These are phyloP conservation scores for Malus hybrid DNA, from an alignment of 331 rosid genomes.

Conservation along the genomic window DNA sequence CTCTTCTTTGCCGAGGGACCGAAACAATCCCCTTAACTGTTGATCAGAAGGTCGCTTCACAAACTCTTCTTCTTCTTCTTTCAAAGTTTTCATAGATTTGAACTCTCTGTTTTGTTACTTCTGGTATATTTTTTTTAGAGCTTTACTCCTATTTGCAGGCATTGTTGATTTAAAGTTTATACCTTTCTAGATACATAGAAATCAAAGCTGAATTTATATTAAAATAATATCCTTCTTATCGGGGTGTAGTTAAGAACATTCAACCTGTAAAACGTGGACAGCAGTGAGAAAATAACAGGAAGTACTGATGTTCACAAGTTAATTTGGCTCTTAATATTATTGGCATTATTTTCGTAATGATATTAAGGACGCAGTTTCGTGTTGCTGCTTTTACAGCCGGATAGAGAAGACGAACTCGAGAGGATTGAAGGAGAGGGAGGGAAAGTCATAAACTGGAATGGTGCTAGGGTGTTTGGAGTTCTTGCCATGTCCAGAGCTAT, in stretches of 20 bases:
- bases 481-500: slow-evolving; percentile 99
- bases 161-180: neutral
- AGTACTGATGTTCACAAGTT: neutral
- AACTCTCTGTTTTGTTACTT: neutral
- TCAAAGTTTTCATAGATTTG: neutral
- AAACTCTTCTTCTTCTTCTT: neutral
- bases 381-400: slow-evolving; percentile 68
- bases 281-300: neutral
- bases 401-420: slow-evolving; percentile 75
- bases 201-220: too few relatives aligned
- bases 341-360: neutral
- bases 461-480: slow-evolving; percentile 89
- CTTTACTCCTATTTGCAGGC: neutral
- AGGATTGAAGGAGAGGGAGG: slow-evolving; percentile 85
- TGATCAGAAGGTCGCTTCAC: slow-evolving; percentile 69
- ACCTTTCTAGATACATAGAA: too few relatives aligned
- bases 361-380: slow-evolving; percentile 22
- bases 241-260: neutral
- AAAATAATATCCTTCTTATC: neutral
- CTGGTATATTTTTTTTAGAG: neutral
- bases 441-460: slow-evolving; percentile 94
- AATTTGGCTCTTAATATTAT: neutral
- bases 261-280: slow-evolving; percentile 1
- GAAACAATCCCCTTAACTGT: slow-evolving; percentile 70
- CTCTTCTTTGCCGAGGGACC: slow-evolving; percentile 64